Evolutionary conservation across 2,329 filamentous ascomycete species (phyloP).

Genomic region (Colletotrichum graminicola): DNA sequence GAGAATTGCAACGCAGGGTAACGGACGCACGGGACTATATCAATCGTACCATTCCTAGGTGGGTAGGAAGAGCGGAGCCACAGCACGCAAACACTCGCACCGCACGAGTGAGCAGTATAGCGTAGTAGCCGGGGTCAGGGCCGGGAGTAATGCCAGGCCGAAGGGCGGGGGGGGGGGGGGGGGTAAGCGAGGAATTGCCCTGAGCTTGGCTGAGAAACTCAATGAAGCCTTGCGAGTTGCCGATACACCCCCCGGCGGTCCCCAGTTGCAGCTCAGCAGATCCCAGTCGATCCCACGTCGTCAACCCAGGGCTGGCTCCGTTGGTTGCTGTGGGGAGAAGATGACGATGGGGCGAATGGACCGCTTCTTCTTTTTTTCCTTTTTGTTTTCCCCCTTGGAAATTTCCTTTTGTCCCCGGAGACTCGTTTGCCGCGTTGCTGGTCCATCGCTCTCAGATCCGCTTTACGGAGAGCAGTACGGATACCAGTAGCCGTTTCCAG

Average conservation of each 20-base stretch:
- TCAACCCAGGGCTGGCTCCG: constrained; percentile 40
- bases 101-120: constrained; percentile 7
- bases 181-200: constrained; percentile 34
- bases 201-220: constrained; percentile 32
- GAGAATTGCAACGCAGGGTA: constrained; percentile 9
- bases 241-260: constrained; percentile 22
- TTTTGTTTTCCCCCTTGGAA: background rate
- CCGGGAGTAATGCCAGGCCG: constrained; percentile 24
- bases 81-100: constrained; percentile 32
- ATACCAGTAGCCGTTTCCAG: constrained; percentile 1
- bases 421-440: constrained; percentile 31
- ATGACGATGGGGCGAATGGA: constrained; percentile 41
- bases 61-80: constrained; percentile 11
- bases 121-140: constrained; percentile 21
- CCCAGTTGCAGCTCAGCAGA: constrained; percentile 29
- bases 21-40: constrained; percentile 23
- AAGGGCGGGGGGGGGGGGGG: constrained; percentile 32
- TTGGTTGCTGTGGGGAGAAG: constrained; percentile 42
- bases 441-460: constrained; percentile 29
- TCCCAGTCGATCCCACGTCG: constrained; percentile 40
- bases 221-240: constrained; percentile 37
- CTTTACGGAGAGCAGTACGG: constrained; percentile 19
- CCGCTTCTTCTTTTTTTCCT: constrained; percentile 13
- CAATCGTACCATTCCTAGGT: constrained; percentile 20
- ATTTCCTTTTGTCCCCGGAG: constrained; percentile 25